Evolutionary conservation across 345 rosid species (phyloP).

Genomic region (Hypericum androsaemum): DNA sequence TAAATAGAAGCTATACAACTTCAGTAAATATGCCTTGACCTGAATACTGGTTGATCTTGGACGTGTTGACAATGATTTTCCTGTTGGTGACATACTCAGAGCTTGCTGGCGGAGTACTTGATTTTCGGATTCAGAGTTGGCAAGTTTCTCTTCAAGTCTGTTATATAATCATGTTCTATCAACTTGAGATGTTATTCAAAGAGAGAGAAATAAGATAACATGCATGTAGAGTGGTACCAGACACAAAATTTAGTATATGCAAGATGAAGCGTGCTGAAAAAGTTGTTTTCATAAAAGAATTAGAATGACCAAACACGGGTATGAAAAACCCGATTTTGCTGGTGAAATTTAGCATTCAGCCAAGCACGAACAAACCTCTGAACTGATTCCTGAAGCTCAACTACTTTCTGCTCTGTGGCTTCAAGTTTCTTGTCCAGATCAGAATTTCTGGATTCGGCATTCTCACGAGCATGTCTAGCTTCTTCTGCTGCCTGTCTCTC

Average conservation of each 20-base stretch:
- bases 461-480: conserved; percentile 45
- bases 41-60: conserved; percentile 60
- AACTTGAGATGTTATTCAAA: background rate
- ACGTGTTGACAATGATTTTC: conserved; percentile 57
- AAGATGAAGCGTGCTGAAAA: too few species aligned
- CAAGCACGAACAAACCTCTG: conserved; percentile 64
- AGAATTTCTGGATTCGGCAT: conserved; percentile 56
- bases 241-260: too few species aligned
- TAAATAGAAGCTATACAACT: conserved; percentile 9
- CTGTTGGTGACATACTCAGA: conserved; percentile 84
- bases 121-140: conserved; percentile 93
- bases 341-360: background rate
- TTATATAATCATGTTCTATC: background rate
- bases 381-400: conserved; percentile 86
- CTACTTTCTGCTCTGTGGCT: conserved; percentile 63
- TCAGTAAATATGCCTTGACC: conserved; percentile 17
- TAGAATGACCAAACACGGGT: too few species aligned
- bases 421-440: conserved; percentile 71
- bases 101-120: conserved; percentile 99
- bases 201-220: conserved; percentile 18
- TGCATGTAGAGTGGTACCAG: too few species aligned
- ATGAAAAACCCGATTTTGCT: too few species aligned
- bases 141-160: conserved; percentile 92
- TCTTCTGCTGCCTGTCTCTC: conserved; percentile 58
- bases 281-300: too few species aligned